Evolutionary conservation across 108 stramenopile species (phyloP), one percentile per base, ranked within the genome.

Genomic region (Nannochloropsis salina): DNA sequence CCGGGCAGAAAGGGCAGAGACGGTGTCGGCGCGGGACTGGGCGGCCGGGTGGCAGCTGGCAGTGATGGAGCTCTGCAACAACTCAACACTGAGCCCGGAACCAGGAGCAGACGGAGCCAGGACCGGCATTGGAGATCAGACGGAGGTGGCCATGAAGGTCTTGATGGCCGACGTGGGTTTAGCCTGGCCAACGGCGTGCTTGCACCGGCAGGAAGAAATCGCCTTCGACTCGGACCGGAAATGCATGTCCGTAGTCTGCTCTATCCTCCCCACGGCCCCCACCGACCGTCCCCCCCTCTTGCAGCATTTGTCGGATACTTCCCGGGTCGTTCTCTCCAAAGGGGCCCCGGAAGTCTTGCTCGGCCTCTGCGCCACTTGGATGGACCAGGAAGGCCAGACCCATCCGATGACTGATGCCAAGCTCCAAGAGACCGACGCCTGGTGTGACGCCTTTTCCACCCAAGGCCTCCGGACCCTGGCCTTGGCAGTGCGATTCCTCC

Each of bases 151-250:
- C 3, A 15, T 74, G 20, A 74, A 74, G 6, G 61, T 74, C n/a
- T 74, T 74, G n/a, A n/a, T n/a, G 4, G 61, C 8, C 61, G 61
- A 74, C 20, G n/a, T n/a, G n/a, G 61, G 61, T n/a, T 74, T 74
- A 6, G 4, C 61, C 2, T 74, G 61, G 61, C 61, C 61, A 15
- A n/a, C 15, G 61, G n/a, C 61, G 4, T n/a, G 61, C n/a, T 74
- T 74, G 8, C 15, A 74, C 20, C 61, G 61, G 6, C 20, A 8
- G 8, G 61, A 15, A 15, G 61, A 74, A 8, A 74, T 74, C 6
- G 61, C 61, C 20, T 74, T 74, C 61, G 61, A 74, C 61, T 74
- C 61, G 61, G 61, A 74, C 61, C 61, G 61, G 8, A 74, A 74
- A 74, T n/a, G 61, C 61, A 74, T 74, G 61, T 74, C 61, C 20